Conservation (phyloP, 2,329 filamentous ascomycete genomes). For the Aspergillus ochraceus region DNA sequence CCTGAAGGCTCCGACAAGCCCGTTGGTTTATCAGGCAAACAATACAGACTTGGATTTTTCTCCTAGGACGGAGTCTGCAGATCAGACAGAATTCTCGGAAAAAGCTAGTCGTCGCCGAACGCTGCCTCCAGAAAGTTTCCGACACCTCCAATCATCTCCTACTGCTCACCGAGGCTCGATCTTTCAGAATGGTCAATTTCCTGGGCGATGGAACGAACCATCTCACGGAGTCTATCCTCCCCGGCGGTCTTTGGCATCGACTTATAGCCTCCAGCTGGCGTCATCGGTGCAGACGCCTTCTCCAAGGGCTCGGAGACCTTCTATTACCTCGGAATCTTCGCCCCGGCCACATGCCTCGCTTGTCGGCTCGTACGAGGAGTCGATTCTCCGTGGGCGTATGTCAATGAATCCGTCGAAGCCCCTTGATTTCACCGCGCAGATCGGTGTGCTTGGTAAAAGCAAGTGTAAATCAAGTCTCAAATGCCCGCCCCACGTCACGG, state of each 20-base stretch:
- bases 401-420: constrained; percentile 93
- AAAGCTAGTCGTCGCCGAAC: constrained; percentile 67
- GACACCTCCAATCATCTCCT: constrained; percentile 48
- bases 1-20: constrained; percentile 86
- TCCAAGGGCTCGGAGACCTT: constrained; percentile 61
- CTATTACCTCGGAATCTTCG: constrained; percentile 70
- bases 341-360: constrained; percentile 87
- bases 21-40: constrained; percentile 83
- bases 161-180: constrained; percentile 36
- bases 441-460: constrained; percentile 86
- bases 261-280: constrained; percentile 50
- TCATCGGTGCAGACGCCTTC: constrained; percentile 43
- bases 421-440: constrained; percentile 89
- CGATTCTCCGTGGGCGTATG: constrained; percentile 91
- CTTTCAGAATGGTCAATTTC: constrained; percentile 44
- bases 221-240: constrained; percentile 79
- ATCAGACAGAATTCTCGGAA: constrained; percentile 49
- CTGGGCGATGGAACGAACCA: constrained; percentile 59
- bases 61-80: constrained; percentile 53
- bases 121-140: constrained; percentile 62
- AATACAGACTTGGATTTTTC: constrained; percentile 73
- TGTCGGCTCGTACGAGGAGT: constrained; percentile 98
- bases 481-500: constrained; percentile 85
- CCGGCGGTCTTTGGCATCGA: constrained; percentile 69
- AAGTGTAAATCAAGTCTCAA: constrained; percentile 82